Base-by-base conservation (phyloP, 192 early-diverging fungal genomes). In the Backusella tuberculispora region DNA sequence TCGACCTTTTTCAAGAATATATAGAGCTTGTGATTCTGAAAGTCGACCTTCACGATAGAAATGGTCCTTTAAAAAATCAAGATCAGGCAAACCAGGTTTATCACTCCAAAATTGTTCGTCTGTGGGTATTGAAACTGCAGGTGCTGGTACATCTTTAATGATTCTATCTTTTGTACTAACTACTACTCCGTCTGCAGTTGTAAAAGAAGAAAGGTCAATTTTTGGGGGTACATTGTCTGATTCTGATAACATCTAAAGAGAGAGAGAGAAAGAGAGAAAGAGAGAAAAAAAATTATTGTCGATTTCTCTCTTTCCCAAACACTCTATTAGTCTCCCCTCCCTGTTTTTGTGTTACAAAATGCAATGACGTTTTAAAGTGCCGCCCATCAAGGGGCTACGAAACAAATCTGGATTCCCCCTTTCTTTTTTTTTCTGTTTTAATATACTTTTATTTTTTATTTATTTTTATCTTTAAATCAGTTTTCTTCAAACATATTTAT, bases 11-110 rank as follows among this genome's bases (percentile, higher is more conserved):
- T 87, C 85, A 64, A 99, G 87, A 79, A 99, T 97, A 60, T 85
- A 89, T 46, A 99, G 85, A 13, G 96, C 96, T 82, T 99, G 95
- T 74, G 93, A 89, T 78, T 97, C 91, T 26, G 93, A 90, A 72
- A 99, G 85, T 21, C 95, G 90, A 7, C 97, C 97, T 78, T 99
- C 97, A 53, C 90, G 90, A 73, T 94, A 91, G 82, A 99, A 99
- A 77, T 97, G 96, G 75, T 92, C 87, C 75, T 95, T 96, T 63
- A 99, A 81, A 78, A 95, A 95, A 7, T 84, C 91, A 47, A 91
- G 84, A 80, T 96, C 91, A 3, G 96, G 96, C 75, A 91, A 90
- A 17, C 78, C 84, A 53, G 85, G 85, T 29, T 78, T 77, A 60
- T 88, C 87, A 19, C 79, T 81, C 74, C 81, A 88, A 63, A 88